Base-by-base conservation (phyloP, 2,329 filamentous ascomycete species). In the Aspergillus pseudoglaucus region DNA sequence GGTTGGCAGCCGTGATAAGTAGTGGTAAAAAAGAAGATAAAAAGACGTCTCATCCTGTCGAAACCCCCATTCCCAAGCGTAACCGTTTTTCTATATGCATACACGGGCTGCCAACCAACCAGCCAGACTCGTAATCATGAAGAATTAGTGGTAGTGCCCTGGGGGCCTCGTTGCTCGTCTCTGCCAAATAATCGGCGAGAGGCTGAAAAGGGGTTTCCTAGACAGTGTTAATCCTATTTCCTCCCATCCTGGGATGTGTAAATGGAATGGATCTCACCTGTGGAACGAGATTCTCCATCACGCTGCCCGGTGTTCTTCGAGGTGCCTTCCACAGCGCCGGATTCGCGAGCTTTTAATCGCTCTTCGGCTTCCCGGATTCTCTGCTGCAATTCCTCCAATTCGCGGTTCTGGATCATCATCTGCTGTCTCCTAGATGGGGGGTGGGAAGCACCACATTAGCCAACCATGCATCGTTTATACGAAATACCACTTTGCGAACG, bases 341-440 rank as follows among this genome's bases (percentile, higher is more conserved):
- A 52, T 51, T 61, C 48, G 39, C 59, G 59, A 45, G 58, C 53
- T 73, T 75, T 80, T 46, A 97, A 78, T 40, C 85, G 85, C 58
- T 86, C 79, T 71, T 96, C 90, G 70, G 93, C 89, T 61, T 90
- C 89, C 59, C 83, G 85, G 59, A 97, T 82, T 58, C 84, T 84
- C 45, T 83, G 83, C 71, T 96, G 89, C 61, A 97, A 84, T 48
- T 84, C 83, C 69, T 95, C 85, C 57, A 97, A 84, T 70, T 96
- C 88, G 53, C 83, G 81, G 47, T 81, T 82, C 65, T 88, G 87
- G 45, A 79, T 81, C 54, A 78, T 80, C 63, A 97, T 84, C 51
- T 81, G 80, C 64, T 89, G 83, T 72, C 93, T 93, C 71, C 90
- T 95, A 30, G 25, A 12, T 4, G 25, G 66, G 48, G 33, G 43